A percentile compares a stretch with the other conserved stretches of the same genome.
These are phyloP conservation scores for Casuarina equisetifolia DNA, from an alignment of 306 rosid genomes.

Conservation along the genomic window DNA sequence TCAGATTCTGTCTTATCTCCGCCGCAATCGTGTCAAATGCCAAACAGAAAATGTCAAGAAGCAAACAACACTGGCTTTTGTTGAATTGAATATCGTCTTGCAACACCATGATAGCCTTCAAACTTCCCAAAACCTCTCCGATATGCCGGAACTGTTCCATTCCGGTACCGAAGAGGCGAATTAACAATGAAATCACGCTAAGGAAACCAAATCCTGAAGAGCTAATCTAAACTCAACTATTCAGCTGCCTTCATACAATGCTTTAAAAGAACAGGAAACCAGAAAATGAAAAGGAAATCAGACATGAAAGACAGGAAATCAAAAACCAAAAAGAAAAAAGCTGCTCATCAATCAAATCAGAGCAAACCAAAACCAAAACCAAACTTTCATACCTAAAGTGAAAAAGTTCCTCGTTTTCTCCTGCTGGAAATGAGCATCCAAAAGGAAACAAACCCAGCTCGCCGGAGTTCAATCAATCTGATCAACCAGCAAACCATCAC, in stretches of 20 bases:
- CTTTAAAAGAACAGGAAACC: not conserved
- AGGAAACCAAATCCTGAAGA: slow-evolving; percentile 15
- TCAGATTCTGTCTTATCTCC: slow-evolving; percentile 69
- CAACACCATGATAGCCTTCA: slow-evolving; percentile 80
- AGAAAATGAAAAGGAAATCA: not conserved
- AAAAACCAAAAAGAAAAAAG: not conserved
- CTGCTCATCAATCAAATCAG: not conserved
- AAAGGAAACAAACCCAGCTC: slow-evolving; percentile 6
- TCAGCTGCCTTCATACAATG: not conserved
- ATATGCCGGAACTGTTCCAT: slow-evolving; percentile 98
- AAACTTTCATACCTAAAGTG: not conserved
- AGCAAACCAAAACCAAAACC: not conserved
- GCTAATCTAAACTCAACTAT: not conserved
- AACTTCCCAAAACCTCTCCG: slow-evolving; percentile 90
- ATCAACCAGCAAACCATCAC: slow-evolving; percentile 1
- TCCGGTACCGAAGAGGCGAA: slow-evolving; percentile 36
- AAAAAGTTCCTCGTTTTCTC: not conserved
- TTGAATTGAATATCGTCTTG: slow-evolving; percentile 78
- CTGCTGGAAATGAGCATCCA: slow-evolving; percentile 11
- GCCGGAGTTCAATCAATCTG: slow-evolving; percentile 16
- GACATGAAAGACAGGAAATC: not conserved
- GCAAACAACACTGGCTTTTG: slow-evolving; percentile 62
- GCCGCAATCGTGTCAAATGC: slow-evolving; percentile 78
- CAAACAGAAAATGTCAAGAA: slow-evolving; percentile 55
- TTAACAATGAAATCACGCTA: not conserved